Percentiles rank a stretch among this genome's conserved stretches.
Conservation (phyloP, 805 yeast species). For the Kuraishia capsulata region DNA sequence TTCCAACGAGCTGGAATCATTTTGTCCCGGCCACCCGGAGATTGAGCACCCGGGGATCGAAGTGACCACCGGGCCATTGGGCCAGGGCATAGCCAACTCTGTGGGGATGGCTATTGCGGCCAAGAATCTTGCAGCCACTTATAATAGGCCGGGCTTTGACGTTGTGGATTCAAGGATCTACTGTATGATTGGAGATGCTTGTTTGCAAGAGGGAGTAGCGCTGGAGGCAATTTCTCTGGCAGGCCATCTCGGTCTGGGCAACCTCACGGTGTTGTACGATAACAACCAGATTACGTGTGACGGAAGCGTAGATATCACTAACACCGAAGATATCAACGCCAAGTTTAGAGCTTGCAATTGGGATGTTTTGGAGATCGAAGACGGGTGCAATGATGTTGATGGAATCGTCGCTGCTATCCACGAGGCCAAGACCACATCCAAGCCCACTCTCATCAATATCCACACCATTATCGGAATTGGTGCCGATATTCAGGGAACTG, state of each 20-base stretch:
- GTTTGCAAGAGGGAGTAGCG: constrained; percentile 31
- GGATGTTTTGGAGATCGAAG: constrained; percentile 24
- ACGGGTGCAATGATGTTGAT: constrained; percentile 22
- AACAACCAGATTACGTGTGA: constrained; percentile 28
- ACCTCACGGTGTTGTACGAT: constrained; percentile 26
- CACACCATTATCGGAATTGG: constrained; percentile 26
- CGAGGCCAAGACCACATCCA: constrained; percentile 15
- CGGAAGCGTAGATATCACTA: constrained; percentile 24
- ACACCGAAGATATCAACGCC: constrained; percentile 22
- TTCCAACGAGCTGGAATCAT: constrained; percentile 14
- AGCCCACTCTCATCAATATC: constrained; percentile 27
- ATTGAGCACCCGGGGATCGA: constrained; percentile 27
- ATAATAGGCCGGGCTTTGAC: constrained; percentile 22
- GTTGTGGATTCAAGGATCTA: constrained; percentile 21
- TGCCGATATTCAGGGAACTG: constrained; percentile 19
- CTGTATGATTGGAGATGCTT: constrained; percentile 29
- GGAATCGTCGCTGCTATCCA: constrained; percentile 20
- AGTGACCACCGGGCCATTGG: constrained; percentile 31
- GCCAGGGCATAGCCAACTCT: constrained; percentile 31
- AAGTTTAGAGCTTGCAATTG: constrained; percentile 26
- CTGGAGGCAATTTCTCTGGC: constrained; percentile 29
- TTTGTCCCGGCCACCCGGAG: constrained; percentile 32
- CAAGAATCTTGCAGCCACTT: constrained; percentile 23
- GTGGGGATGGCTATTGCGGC: constrained; percentile 30
- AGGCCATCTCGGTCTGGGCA: constrained; percentile 26